Conservation (phyloP, 106 monocot species). For the Agapanthus africanus region DNA sequence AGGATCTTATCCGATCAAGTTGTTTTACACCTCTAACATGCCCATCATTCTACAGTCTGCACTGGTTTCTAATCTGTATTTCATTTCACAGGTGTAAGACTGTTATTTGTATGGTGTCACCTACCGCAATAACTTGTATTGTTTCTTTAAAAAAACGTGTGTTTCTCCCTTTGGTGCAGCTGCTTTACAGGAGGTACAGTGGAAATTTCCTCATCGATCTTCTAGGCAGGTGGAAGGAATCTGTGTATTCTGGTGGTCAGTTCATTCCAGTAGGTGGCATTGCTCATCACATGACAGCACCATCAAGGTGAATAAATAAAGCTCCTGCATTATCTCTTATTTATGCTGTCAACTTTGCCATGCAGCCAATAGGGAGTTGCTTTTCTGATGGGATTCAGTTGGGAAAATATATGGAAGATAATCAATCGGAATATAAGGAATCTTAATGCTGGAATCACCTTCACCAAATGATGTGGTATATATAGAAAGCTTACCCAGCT, state of each 20-base stretch:
- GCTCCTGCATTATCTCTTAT: too few species aligned
- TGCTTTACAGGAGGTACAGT: constrained; percentile 37
- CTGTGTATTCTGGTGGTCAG: constrained; percentile 40
- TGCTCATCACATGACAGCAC: constrained; percentile 43
- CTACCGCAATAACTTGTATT: background rate
- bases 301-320: constrained; percentile 50
- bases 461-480: too few species aligned
- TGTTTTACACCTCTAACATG: constrained; percentile 8
- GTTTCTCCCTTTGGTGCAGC: constrained; percentile 15
- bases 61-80: background rate
- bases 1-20: constrained; percentile 5
- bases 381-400: too few species aligned
- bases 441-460: too few species aligned
- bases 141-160: background rate
- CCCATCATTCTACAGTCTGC: constrained; percentile 4
- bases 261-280: constrained; percentile 38
- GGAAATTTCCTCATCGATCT: constrained; percentile 44
- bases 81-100: constrained; percentile 1
- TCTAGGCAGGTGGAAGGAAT: constrained; percentile 45
- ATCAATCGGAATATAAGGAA: too few species aligned
- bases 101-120: background rate
- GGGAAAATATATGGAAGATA: too few species aligned
- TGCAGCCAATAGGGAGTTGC: too few species aligned
- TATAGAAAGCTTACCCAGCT: too few species aligned
- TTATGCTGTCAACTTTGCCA: too few species aligned